Base-by-base conservation (phyloP, 805 yeast genomes). In the Geotrichum ghanense region DNA sequence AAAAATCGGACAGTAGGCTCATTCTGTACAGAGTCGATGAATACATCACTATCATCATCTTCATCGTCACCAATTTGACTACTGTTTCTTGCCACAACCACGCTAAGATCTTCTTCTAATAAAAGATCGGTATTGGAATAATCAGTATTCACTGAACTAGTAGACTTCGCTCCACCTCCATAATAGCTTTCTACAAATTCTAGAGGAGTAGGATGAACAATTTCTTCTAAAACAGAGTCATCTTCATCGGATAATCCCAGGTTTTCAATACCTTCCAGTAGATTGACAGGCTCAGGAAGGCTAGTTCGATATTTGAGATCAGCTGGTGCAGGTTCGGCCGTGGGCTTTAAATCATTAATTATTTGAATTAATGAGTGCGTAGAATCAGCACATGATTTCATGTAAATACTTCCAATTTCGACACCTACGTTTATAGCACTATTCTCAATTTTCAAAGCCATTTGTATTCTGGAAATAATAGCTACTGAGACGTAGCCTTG, bases 311-410 rank as follows among this genome's bases (percentile, higher is more conserved):
- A 82, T 61, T 79, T 83, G 27, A 76, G 75, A 2, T 76, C 76
- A 50, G 78, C 79, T 0, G 71, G 68, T 35, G 48, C 48, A 50
- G 82, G 78, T 4, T 71, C 62, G 1, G 84, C 62, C 0, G 89
- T 88, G 12, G 76, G 76, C 54, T 83, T 84, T 54, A 89, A 66
- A 56, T 87, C 95, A 49, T 76, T 79, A 7, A 81, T 52, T 6
- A 84, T 56, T 51, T 83, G 94, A 1, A 78, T 50, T 39, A 89
- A 61, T 10, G 90, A 76, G 55, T 85, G 82, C 0, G 79, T 72
- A 0, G 96, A 86, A 59, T 89, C 97, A 1, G 95, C 90, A 66
- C 96, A 88, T 47, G 56, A 46, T 17, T 52, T 52, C 41, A 57
- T 25, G 10, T 50, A 44, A 7, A 54, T 22, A 2, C 45, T 42